These are phyloP conservation scores for Pichia sp. DNA, from an alignment of 1,139 yeast genomes.

Conservation along the genomic window DNA sequence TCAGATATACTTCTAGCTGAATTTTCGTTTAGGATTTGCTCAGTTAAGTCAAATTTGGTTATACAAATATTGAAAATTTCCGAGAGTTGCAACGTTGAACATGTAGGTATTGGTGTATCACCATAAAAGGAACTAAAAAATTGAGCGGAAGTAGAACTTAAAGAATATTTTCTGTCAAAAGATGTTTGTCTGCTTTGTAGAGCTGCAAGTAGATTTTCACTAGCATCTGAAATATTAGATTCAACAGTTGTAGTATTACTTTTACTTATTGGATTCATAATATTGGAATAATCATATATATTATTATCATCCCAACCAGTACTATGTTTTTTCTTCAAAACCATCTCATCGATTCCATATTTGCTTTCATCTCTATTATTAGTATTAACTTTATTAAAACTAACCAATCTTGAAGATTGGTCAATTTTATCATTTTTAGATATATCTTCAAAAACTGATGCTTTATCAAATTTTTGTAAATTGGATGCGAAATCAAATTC, in stretches of 20 bases:
- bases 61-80: conserved; percentile 64
- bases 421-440: conserved; percentile 56
- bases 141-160: conserved; percentile 10
- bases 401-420: conserved; percentile 62
- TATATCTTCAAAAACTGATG: conserved; percentile 71
- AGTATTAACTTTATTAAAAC: conserved; percentile 51
- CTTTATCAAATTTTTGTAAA: conserved; percentile 76
- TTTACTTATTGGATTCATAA: conserved; percentile 6
- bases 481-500: conserved; percentile 89
- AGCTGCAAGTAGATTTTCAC: neutral
- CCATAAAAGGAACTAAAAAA: conserved; percentile 3
- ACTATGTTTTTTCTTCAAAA: conserved; percentile 40
- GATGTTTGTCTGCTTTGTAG: conserved; percentile 7
- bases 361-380: conserved; percentile 31
- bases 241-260: conserved; percentile 2
- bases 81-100: conserved; percentile 76
- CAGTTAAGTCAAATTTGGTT: conserved; percentile 47
- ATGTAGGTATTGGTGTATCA: conserved; percentile 42
- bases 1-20: conserved; percentile 64
- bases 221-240: conserved; percentile 4
- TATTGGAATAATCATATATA: conserved; percentile 5
- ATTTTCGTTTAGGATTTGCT: conserved; percentile 53
- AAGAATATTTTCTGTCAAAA: conserved; percentile 8
- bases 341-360: conserved; percentile 71
- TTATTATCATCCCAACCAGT: conserved; percentile 50